These are phyloP conservation scores for Friedmanniomyces simplex DNA, from an alignment of 495 filamentous ascomycete species.

Conservation along the genomic window DNA sequence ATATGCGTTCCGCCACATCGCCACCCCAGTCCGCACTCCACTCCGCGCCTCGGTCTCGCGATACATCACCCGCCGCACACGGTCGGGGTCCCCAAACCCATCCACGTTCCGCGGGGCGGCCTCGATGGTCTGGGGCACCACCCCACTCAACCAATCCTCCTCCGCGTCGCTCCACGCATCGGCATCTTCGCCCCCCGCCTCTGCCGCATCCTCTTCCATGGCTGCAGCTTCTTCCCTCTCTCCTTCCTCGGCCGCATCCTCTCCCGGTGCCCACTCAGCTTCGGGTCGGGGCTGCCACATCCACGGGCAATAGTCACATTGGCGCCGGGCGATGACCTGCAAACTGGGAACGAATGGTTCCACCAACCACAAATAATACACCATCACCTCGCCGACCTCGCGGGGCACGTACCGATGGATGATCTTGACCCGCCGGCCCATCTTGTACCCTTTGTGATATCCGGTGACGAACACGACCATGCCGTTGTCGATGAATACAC, in stretches of 20 bases:
- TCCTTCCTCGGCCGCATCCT: not conserved
- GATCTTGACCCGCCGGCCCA: not conserved
- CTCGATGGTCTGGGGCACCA: not conserved
- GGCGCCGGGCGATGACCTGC: not conserved
- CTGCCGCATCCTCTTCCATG: not conserved
- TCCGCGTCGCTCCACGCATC: not conserved
- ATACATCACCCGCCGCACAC: conserved; percentile 1
- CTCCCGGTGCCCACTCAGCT: not conserved
- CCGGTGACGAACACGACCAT: conserved; percentile 9
- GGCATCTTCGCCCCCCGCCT: too few relatives aligned
- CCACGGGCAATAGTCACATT: not conserved
- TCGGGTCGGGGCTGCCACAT: not conserved
- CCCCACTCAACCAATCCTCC: not conserved
- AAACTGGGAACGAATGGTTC: not conserved
- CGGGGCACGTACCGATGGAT: conserved; percentile 4
- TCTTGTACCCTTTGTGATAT: conserved; percentile 9
- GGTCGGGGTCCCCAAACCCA: conserved; percentile 1
- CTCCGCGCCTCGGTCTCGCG: not conserved
- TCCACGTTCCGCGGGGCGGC: not conserved
- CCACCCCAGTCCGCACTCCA: not conserved
- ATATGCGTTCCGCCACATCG: not conserved
- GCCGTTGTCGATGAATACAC: conserved; percentile 5
- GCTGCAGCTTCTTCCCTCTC: not conserved
- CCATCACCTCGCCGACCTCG: conserved; percentile 3
- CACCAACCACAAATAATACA: conserved; percentile 9